phyloP scores from a whole-genome alignment of 176 grass and related monocot species.

The Rhynchospora pubera region DNA sequence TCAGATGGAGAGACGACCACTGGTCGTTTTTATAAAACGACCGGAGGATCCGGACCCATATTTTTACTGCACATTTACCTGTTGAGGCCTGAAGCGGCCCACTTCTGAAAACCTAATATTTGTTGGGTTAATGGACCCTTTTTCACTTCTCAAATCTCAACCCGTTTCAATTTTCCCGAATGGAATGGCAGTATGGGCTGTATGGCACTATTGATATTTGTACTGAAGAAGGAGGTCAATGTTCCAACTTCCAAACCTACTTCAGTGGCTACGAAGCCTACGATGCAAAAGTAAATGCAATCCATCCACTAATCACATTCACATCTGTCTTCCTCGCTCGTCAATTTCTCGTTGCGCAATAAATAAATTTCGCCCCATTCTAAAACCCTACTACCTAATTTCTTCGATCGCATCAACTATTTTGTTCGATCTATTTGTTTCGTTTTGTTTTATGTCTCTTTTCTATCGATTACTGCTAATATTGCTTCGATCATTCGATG shows the following conservation, averaged over 20 bases:
- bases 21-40: too few relatives aligned
- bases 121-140: neutral
- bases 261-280: too few relatives aligned
- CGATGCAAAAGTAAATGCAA: too few relatives aligned
- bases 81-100: neutral
- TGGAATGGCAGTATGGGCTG: too few relatives aligned
- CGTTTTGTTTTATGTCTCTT: neutral
- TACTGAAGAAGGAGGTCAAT: too few relatives aligned
- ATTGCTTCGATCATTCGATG: neutral
- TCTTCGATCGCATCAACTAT: slow-evolving; percentile 17
- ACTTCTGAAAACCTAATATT: neutral
- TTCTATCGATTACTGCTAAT: neutral
- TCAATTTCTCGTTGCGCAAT: neutral
- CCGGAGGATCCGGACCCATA: too few relatives aligned
- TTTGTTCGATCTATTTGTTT: neutral
- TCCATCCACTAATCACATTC: too few relatives aligned
- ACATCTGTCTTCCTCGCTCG: neutral
- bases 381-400: neutral
- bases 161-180: too few relatives aligned
- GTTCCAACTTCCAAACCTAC: too few relatives aligned
- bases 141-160: too few relatives aligned
- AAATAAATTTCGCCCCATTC: neutral
- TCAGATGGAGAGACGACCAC: too few relatives aligned
- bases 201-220: too few relatives aligned
- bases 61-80: neutral